phyloP scores from a whole-genome alignment of 2,329 filamentous ascomycete genomes.

The Phialophora macrospora region DNA sequence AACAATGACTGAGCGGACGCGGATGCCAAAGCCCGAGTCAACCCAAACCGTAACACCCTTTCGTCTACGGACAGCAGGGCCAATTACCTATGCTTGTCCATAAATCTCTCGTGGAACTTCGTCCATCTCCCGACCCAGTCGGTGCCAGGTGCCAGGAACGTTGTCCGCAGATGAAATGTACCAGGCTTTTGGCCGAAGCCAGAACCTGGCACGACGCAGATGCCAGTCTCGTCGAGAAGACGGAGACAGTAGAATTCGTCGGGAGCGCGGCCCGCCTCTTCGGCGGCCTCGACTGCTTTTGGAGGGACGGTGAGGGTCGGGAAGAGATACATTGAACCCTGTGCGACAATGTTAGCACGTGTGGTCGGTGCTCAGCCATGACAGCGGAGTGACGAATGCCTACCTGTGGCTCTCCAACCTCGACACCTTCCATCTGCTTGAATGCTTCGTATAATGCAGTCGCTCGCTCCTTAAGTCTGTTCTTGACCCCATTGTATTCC shows the following conservation, averaged over 20 bases:
- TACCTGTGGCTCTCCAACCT: constrained; percentile 79
- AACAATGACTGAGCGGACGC: not conserved
- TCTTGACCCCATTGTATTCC: constrained; percentile 83
- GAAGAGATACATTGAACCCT: constrained; percentile 99
- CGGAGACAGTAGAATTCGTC: constrained; percentile 96
- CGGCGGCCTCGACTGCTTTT: constrained; percentile 77
- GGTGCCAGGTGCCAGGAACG: constrained; percentile 93
- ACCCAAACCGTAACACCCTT: not conserved
- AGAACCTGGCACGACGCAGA: constrained; percentile 89
- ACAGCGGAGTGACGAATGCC: constrained; percentile 38
- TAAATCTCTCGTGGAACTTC: constrained; percentile 89
- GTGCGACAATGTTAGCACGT: constrained; percentile 7
- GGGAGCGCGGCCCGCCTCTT: constrained; percentile 71
- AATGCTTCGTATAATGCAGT: constrained; percentile 88
- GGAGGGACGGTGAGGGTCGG: constrained; percentile 81
- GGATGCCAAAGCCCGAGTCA: not conserved
- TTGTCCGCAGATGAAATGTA: constrained; percentile 92
- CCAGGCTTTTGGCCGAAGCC: constrained; percentile 94
- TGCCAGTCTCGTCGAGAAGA: constrained; percentile 88
- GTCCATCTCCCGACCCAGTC: constrained; percentile 88
- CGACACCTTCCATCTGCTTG: constrained; percentile 91
- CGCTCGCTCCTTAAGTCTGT: constrained; percentile 78
- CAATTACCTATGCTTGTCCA: constrained; percentile 70
- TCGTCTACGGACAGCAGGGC: not conserved
- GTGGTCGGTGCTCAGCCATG: not conserved